Evolutionary conservation across 192 early-diverging fungal genomes (phyloP), one percentile per base, ranked within the genome.

Genomic region (Podila minutissima): DNA sequence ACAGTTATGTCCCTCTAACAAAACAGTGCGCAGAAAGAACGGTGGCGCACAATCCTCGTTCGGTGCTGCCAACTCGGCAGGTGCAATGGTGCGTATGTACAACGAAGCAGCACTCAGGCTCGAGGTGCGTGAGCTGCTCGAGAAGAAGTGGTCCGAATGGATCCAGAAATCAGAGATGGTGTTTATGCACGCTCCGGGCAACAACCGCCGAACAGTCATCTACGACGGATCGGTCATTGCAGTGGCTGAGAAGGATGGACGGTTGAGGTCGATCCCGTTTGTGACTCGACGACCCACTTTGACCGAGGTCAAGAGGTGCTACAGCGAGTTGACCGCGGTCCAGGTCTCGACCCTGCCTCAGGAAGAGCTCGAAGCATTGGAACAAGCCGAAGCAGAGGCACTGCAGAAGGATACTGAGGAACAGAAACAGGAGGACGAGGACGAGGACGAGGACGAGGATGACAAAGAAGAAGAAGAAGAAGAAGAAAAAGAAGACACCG

Each of bases 1-100:
- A 29, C 29, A 29, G 29, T 29, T 29, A 29, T n/a, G n/a, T n/a
- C n/a, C n/a, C n/a, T n/a, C 29, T 29, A 29, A 29, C 29, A 7
- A 49, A 7, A 49, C 62, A 88, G 87, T 95, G 7, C 90, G 97
- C 41, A 86, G 93, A 72, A 99, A 97, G 69, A 96, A 99, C 82
- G 97, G 97, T 64, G 97, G 97, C 0, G 85, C 94, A n/a, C 97
- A 99, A 83, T 90, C 92, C 41, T 46, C 69, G 11, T 41, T 49
- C 61, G 69, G 69, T 31, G 59, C 19, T 10, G 88, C 94, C 37
- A 88, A 94, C 72, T 90, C 95, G 17, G 97, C 96, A 4, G 97
- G 97, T 41, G 93, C 97, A 0, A 87, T 89, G 55, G 86, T 98
- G 46, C 85, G 97, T 48, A 82, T 95, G 67, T 91, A 96, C 82